Percentiles rank a stretch among this genome's conserved stretches.
These are phyloP conservation scores for Quercus parvula DNA, from an alignment of 306 rosid genomes.

Conservation along the genomic window DNA sequence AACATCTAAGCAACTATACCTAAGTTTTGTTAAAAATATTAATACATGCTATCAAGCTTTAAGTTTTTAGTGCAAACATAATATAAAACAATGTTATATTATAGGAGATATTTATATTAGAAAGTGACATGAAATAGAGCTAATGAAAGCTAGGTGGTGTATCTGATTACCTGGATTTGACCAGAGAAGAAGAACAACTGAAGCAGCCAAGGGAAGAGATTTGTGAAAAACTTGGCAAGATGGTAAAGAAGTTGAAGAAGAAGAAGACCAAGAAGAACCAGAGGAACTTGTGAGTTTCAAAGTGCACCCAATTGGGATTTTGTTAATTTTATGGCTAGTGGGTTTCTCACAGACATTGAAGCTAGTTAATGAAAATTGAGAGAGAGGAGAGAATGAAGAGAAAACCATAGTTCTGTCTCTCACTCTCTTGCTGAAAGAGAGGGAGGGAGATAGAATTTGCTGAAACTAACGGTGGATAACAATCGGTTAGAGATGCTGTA, in stretches of 20 bases:
- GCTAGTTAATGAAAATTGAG: slow-evolving; percentile 31
- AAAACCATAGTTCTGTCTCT: slow-evolving; percentile 47
- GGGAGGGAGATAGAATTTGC: slow-evolving; percentile 25
- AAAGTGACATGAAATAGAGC: neutral
- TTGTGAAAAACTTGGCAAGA: slow-evolving; percentile 37
- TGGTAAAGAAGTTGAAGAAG: slow-evolving; percentile 20
- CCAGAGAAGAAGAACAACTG: slow-evolving; percentile 68
- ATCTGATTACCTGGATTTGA: slow-evolving; percentile 58
- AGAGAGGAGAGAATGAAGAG: slow-evolving; percentile 47
- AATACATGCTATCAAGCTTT: neutral
- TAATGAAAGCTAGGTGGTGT: neutral
- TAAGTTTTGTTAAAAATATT: neutral
- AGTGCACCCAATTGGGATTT: slow-evolving; percentile 20
- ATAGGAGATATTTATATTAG: neutral
- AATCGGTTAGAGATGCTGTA: neutral
- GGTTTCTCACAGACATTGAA: slow-evolving; percentile 20
- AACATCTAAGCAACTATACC: too few relatives aligned
- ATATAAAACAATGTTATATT: neutral
- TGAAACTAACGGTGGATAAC: slow-evolving; percentile 29
- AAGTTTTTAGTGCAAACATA: neutral
- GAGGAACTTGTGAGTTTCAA: slow-evolving; percentile 15
- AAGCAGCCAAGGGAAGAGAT: slow-evolving; percentile 72
- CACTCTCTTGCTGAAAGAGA: neutral
- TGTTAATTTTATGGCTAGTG: slow-evolving; percentile 9
- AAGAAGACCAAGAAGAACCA: neutral